phyloP scores from a whole-genome alignment of 1,139 yeast genomes.

The Lodderomyces parapsilosis region DNA sequence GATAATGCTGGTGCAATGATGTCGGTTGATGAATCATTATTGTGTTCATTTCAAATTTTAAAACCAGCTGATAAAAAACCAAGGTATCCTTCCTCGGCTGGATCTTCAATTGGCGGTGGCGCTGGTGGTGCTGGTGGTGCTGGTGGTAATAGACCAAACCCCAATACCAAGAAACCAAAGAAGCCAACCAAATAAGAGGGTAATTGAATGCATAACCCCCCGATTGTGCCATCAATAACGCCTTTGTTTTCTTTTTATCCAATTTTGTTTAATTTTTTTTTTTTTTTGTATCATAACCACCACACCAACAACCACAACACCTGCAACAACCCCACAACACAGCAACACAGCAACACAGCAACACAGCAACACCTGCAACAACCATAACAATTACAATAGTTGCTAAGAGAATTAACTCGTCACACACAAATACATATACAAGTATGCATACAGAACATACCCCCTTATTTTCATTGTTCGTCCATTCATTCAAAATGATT shows the following conservation, averaged over 20 bases:
- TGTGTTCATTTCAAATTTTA: conserved; percentile 95
- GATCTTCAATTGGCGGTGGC: conserved; percentile 15
- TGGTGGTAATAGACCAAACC: conserved; percentile 54
- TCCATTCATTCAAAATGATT: too few species aligned
- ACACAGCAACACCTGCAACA: too few species aligned
- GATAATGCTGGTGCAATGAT: conserved; percentile 99
- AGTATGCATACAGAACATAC: neutral
- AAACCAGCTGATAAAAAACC: conserved; percentile 94
- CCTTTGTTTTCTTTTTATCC: neutral
- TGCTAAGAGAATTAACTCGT: neutral
- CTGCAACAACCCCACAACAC: too few species aligned
- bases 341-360: too few species aligned
- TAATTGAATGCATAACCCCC: too few species aligned
- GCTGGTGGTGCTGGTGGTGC: too few species aligned
- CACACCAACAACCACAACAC: too few species aligned
- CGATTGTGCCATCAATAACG: neutral
- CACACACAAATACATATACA: neutral
- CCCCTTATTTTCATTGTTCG: conserved; percentile 3
- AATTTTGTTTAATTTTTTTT: too few species aligned
- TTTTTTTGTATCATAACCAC: too few species aligned
- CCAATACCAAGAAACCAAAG: conserved; percentile 74
- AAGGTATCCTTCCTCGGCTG: conserved; percentile 56
- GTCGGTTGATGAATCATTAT: conserved; percentile 94
- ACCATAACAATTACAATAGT: too few species aligned
- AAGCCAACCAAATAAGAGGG: conserved; percentile 52